These are phyloP conservation scores for Oryza longistaminata DNA, from an alignment of 176 grass and related monocot species.

Conservation along the genomic window DNA sequence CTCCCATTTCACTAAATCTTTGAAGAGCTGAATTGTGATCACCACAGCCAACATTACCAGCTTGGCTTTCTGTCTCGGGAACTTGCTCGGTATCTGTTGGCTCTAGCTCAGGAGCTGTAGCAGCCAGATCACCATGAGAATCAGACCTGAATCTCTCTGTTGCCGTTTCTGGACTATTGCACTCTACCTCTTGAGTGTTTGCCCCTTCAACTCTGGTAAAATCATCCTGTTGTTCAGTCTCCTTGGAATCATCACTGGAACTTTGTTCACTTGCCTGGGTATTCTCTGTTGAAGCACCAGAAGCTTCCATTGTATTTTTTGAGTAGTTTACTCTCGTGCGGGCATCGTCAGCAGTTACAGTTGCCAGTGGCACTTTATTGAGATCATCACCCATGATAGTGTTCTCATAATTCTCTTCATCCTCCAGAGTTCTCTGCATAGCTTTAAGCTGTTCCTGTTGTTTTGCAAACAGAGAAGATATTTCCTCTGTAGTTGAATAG, in stretches of 20 bases:
- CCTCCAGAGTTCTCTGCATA: slow-evolving; percentile 96
- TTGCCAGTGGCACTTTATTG: slow-evolving; percentile 41
- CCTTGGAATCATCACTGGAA: slow-evolving; percentile 54
- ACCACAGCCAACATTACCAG: slow-evolving; percentile 43
- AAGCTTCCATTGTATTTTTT: slow-evolving; percentile 48
- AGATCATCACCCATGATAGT: slow-evolving; percentile 55
- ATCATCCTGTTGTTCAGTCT: slow-evolving; percentile 58
- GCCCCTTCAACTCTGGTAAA: slow-evolving; percentile 47
- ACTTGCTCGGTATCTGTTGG: slow-evolving; percentile 73
- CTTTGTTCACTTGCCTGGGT: slow-evolving; percentile 44
- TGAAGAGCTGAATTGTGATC: slow-evolving; percentile 43
- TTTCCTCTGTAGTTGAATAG: slow-evolving; percentile 98
- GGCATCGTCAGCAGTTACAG: slow-evolving; percentile 23
- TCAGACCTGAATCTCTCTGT: slow-evolving; percentile 43
- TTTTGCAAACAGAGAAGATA: slow-evolving; percentile 78
- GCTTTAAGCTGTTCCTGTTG: slow-evolving; percentile 99
- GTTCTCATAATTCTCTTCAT: slow-evolving; percentile 89
- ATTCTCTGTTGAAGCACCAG: slow-evolving; percentile 60
- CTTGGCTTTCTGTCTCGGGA: slow-evolving; percentile 71
- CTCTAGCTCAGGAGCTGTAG: slow-evolving; percentile 50
- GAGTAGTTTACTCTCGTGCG: slow-evolving; percentile 24
- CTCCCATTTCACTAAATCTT: slow-evolving; percentile 65
- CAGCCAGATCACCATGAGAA: slow-evolving; percentile 40
- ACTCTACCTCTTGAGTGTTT: slow-evolving; percentile 75
- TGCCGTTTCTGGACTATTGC: slow-evolving; percentile 51